Percentiles rank a stretch among this genome's conserved stretches.
phyloP scores from a whole-genome alignment of 192 early-diverging fungal species.

The Mortierella antarctica region DNA sequence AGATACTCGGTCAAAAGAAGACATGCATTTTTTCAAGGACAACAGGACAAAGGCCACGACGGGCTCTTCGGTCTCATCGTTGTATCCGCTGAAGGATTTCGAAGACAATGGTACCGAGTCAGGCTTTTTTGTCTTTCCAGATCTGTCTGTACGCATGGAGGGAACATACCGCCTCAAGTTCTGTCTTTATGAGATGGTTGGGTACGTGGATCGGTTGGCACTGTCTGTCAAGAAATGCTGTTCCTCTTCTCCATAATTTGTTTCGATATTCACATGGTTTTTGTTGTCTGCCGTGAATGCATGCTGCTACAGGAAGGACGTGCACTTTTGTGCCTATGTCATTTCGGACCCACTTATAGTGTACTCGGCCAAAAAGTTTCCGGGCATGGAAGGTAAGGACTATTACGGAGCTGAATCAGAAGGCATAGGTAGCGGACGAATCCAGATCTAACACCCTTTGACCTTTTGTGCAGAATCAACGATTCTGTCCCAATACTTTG shows the following conservation, averaged over 20 bases:
- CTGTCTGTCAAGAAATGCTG: background rate
- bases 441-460: background rate
- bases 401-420: background rate
- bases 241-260: slow-evolving; percentile 8
- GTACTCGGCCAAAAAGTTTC: slow-evolving; percentile 95
- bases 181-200: slow-evolving; percentile 92
- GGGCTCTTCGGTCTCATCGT: slow-evolving; percentile 92
- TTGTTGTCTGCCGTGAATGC: background rate
- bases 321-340: slow-evolving; percentile 91
- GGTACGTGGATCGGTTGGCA: slow-evolving; percentile 57
- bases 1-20: slow-evolving; percentile 85
- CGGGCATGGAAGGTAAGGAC: slow-evolving; percentile 87
- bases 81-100: slow-evolving; percentile 90
- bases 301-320: slow-evolving; percentile 62
- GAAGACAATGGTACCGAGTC: slow-evolving; percentile 82
- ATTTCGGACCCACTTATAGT: slow-evolving; percentile 88
- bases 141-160: slow-evolving; percentile 94
- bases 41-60: slow-evolving; percentile 88
- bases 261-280: background rate
- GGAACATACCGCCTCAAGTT: slow-evolving; percentile 88
- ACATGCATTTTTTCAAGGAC: slow-evolving; percentile 90
- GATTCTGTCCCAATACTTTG: slow-evolving; percentile 88
- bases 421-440: too few relatives aligned
- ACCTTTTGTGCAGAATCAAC: slow-evolving; percentile 79
- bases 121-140: slow-evolving; percentile 98